Base-by-base conservation (phyloP, 345 rosid species). In the Diplotaxis tenuifolia region DNA sequence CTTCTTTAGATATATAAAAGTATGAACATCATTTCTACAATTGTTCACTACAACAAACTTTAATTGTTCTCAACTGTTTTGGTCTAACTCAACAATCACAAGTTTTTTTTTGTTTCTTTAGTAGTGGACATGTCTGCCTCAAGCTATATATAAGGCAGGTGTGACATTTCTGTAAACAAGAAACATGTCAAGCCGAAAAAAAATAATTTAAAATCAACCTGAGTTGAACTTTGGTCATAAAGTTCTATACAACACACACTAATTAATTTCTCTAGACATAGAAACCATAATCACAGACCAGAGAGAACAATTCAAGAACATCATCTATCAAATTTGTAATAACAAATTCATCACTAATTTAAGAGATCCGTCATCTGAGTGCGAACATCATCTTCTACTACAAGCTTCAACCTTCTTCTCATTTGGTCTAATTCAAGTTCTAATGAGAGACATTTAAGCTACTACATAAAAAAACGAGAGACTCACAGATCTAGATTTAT, bases 401-500 rank as follows among this genome's bases (percentile, higher is more conserved):
- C 60, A 47, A 60, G 25, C 11, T 21, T 28, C 2, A 15, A 68
- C 31, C 47, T 16, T 49, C 28, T 2, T 2, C 28, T 25, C 28
- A 25, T 28, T 0, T 28, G 14, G 58, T 54, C 45, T 54, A 52
- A 8, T 8, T 15, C 14, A 34, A 52, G 28, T 23, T 23, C 3
- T 34, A 29, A 60, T 4, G 45, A n/a, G 29, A 31, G 14, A 50
- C 32, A 55, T 1, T 10, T 6, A 32, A 9, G 5, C 9, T 0
- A 45, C 3, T 18, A 49, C 70, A 59, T 23, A 14, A 42, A 5
- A 42, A 42, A 40, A 40, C 4, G 14, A 68, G 19, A 3, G 59
- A 11, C 47, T 7, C 14, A 29, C 18, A 59, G 68, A 65, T 71
- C 50, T 49, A 36, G 45, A 58, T 59, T n/a, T 70, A 70, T 14